phyloP scores from a whole-genome alignment of 2,329 filamentous ascomycete genomes.

The Sporothrix pseudoabietina region DNA sequence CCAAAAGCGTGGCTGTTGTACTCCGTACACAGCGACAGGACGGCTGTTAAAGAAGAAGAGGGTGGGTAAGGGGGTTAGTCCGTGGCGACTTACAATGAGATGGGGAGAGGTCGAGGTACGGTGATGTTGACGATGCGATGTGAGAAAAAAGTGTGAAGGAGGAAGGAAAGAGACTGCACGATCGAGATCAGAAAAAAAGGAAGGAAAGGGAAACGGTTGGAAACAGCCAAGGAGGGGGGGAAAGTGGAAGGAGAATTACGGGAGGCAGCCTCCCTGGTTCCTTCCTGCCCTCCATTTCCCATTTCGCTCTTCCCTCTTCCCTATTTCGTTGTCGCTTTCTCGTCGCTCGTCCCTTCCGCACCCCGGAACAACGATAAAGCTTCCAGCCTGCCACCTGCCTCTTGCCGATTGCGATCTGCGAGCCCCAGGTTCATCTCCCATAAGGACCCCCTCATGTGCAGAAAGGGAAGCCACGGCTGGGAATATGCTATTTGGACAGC shows the following conservation, averaged over 20 bases:
- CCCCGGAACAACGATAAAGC: slow-evolving; percentile 34
- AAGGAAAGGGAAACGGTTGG: slow-evolving; percentile 6
- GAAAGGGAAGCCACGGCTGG: not conserved
- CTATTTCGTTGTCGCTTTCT: not conserved
- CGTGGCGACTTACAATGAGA: slow-evolving; percentile 19
- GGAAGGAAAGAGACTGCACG: not conserved
- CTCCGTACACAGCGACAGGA: not conserved
- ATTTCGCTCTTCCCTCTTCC: not conserved
- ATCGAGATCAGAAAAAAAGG: slow-evolving; percentile 11
- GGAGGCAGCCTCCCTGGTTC: slow-evolving; percentile 1
- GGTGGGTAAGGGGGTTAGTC: not conserved
- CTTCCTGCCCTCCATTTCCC: slow-evolving; percentile 3
- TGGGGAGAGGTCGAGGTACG: not conserved
- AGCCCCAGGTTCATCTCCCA: not conserved
- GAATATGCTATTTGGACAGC: not conserved
- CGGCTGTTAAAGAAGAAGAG: not conserved
- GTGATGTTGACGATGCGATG: not conserved
- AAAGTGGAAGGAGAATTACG: slow-evolving; percentile 26
- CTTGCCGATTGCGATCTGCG: slow-evolving; percentile 20
- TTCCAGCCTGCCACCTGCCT: not conserved
- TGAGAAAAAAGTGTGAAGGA: not conserved
- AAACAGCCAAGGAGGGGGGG: slow-evolving; percentile 26
- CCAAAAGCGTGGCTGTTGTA: not conserved
- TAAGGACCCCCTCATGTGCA: not conserved
- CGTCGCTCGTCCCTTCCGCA: not conserved